Conservation (phyloP, 768 basidiomycete genomes). For the Boletus subparvulus region DNA sequence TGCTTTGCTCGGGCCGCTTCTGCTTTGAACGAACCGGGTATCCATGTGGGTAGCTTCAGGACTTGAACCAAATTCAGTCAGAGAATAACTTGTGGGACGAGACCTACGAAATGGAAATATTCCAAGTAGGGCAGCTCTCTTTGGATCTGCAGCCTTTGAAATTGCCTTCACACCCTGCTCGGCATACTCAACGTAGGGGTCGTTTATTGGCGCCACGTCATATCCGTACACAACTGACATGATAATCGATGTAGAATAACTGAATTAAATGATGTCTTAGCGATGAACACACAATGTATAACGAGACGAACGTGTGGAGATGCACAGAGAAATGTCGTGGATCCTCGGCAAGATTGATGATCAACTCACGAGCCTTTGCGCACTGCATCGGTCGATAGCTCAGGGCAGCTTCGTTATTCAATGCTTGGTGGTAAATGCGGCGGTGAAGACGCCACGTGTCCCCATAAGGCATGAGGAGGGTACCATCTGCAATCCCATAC, state of each 20-base stretch:
- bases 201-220: conserved; percentile 16
- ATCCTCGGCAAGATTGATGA: conserved; percentile 32
- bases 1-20: conserved; percentile 16
- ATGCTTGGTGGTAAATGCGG: conserved; percentile 35
- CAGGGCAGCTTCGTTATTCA: conserved; percentile 27
- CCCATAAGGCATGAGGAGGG: conserved; percentile 38
- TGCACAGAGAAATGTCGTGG: conserved; percentile 29
- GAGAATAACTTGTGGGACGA: neutral
- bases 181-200: conserved; percentile 22
- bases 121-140: conserved; percentile 21
- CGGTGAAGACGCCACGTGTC: conserved; percentile 39
- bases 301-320: conserved; percentile 21
- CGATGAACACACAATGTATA: neutral
- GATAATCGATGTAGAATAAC: conserved; percentile 27
- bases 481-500: conserved; percentile 37
- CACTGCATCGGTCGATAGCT: conserved; percentile 36
- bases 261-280: conserved; percentile 7
- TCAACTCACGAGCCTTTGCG: conserved; percentile 31
- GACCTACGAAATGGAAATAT: conserved; percentile 30
- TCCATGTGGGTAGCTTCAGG: conserved; percentile 25
- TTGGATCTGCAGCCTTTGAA: conserved; percentile 15
- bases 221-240: conserved; percentile 31
- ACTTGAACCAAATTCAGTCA: conserved; percentile 15
- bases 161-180: conserved; percentile 18
- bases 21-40: conserved; percentile 24